These are phyloP conservation scores for Ascodesmis nigricans DNA, from an alignment of 495 filamentous ascomycete species.

Conservation along the genomic window DNA sequence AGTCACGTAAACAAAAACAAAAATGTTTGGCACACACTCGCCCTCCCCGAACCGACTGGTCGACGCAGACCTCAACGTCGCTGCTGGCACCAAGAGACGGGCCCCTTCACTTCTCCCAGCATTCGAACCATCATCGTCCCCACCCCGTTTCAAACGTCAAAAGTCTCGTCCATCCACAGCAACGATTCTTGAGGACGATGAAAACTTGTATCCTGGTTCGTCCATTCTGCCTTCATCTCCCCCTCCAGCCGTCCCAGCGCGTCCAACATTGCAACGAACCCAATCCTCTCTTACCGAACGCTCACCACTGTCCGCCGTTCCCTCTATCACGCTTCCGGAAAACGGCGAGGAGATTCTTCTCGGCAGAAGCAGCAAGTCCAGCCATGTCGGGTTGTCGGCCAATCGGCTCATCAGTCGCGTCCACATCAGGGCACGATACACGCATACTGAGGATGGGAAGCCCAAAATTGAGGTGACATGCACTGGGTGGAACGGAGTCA, in stretches of 20 bases:
- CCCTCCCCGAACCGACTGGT: constrained; percentile 16
- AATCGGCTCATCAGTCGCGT: constrained; percentile 81
- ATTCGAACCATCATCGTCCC: constrained; percentile 81
- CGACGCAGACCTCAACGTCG: constrained; percentile 21
- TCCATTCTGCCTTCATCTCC: constrained; percentile 72
- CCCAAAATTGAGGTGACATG: constrained; percentile 62
- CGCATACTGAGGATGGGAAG: constrained; percentile 22
- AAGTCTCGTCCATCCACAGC: constrained; percentile 41
- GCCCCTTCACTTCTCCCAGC: constrained; percentile 66
- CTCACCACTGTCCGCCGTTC: constrained; percentile 58
- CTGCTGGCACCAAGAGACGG: constrained; percentile 52
- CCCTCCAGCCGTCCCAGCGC: constrained; percentile 34
- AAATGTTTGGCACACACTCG: constrained; percentile 6
- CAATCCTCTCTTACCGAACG: constrained; percentile 60
- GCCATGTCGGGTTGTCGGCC: constrained; percentile 72
- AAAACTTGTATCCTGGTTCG: constrained; percentile 53
- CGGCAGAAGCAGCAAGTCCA: constrained; percentile 81
- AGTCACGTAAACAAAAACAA: no score
- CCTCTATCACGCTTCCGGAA: constrained; percentile 55
- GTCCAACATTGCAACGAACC: constrained; percentile 34
- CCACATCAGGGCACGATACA: constrained; percentile 73
- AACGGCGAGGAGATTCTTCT: constrained; percentile 65
- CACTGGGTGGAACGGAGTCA: constrained; percentile 87
- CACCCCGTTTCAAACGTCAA: constrained; percentile 56
- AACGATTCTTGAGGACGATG: constrained; percentile 31